phyloP scores from a whole-genome alignment of 2,329 filamentous ascomycete genomes.

The Exophiala viscosa region DNA sequence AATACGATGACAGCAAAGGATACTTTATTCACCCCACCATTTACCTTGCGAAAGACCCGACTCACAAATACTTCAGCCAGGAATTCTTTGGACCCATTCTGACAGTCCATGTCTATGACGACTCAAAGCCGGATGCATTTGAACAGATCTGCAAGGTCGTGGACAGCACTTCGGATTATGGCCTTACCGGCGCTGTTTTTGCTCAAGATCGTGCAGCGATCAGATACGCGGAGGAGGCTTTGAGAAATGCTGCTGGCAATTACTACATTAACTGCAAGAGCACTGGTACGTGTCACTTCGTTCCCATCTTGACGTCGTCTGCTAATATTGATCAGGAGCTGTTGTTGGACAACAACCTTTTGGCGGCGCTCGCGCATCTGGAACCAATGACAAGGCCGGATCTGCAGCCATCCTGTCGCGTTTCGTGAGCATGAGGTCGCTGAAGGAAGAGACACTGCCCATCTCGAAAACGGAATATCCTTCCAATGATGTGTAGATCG shows the following conservation, averaged over 20 bases:
- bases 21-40: conserved; percentile 75
- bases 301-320: neutral
- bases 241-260: conserved; percentile 73
- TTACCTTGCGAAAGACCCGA: conserved; percentile 65
- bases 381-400: conserved; percentile 58
- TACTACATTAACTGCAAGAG: conserved; percentile 85
- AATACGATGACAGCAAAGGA: conserved; percentile 67
- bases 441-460: conserved; percentile 55
- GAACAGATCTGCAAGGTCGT: conserved; percentile 60
- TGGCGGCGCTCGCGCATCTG: conserved; percentile 53
- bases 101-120: conserved; percentile 69
- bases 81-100: conserved; percentile 76
- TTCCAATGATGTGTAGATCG: conserved; percentile 45
- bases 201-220: conserved; percentile 64
- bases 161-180: conserved; percentile 71
- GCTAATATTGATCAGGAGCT: conserved; percentile 30
- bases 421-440: conserved; percentile 54
- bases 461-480: conserved; percentile 50
- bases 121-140: conserved; percentile 50
- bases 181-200: conserved; percentile 72
- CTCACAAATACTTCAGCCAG: conserved; percentile 64
- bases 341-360: conserved; percentile 51
- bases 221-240: conserved; percentile 64
- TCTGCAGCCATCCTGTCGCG: conserved; percentile 49
- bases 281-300: conserved; percentile 40